These are phyloP conservation scores for Gentiana macrophylla DNA, from an alignment of 257 asterid genomes.

Conservation along the genomic window DNA sequence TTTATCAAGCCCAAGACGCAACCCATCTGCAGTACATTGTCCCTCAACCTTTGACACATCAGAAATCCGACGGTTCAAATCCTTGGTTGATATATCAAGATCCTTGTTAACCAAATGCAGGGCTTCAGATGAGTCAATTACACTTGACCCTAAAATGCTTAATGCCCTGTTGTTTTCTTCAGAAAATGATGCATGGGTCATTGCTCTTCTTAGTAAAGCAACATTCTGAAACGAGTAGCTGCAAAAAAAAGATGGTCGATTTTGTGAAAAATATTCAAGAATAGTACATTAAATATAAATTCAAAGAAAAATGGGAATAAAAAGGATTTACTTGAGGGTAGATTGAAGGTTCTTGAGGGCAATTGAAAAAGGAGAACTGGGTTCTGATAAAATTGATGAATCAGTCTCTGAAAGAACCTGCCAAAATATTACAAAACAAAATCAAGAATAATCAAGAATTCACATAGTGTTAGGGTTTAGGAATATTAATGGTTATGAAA, in stretches of 20 bases:
- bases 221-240: conserved; percentile 54
- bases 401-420: conserved; percentile 20
- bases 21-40: conserved; percentile 47
- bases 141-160: conserved; percentile 46
- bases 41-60: conserved; percentile 40
- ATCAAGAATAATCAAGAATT: neutral
- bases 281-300: neutral
- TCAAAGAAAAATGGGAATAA: neutral
- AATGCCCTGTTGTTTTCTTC: conserved; percentile 73
- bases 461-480: conserved; percentile 7
- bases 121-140: conserved; percentile 34
- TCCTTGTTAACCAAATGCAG: conserved; percentile 29
- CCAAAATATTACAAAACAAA: conserved; percentile 1
- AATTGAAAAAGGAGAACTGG: conserved; percentile 42
- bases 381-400: conserved; percentile 4
- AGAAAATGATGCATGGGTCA: conserved; percentile 77
- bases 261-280: neutral
- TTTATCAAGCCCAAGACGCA: conserved; percentile 45
- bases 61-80: conserved; percentile 32
- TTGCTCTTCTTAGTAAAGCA: conserved; percentile 46
- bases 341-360: conserved; percentile 51
- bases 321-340: conserved; percentile 36
- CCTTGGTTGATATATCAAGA: conserved; percentile 44
- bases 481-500: neutral
- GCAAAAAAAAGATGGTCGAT: neutral